Base-by-base conservation (phyloP, 352 stramenopile genomes). In the Stramenopiles sp. region DNA sequence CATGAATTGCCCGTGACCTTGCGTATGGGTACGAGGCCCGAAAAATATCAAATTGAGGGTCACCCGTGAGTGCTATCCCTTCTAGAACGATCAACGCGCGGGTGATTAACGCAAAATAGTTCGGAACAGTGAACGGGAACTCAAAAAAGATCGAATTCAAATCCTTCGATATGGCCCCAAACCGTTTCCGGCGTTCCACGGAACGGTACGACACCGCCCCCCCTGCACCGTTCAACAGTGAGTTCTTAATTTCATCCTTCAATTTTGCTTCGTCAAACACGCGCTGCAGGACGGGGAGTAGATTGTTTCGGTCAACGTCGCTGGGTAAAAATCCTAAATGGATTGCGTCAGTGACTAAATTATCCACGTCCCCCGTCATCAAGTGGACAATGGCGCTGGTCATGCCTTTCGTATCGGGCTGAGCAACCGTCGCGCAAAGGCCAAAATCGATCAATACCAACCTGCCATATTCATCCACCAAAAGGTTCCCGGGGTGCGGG, bases 81-180 rank as follows among this genome's bases (percentile, higher is more conserved):
- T 93, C 87, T 6, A 93, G 78, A 18, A 92, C 86, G 68, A 80
- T 84, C 79, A 93, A 90, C n/a, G 86, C 87, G 30, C 87, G 79
- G 76, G 90, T 92, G 2, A 93, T 83, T 25, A 93, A 78, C 0
- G 87, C 91, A 78, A 92, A 94, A 78, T 92, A 94, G 6, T 86
- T 85, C 69, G 88, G 88, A 4, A 94, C 76, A 2, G 79, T 78
- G 78, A 91, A 91, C 36, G 88, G 88, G 82, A 88, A 92, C 1
- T 82, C 89, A 78, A 92, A 94, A 80, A 92, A 89, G 68, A 94
- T 87, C 73, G 90, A 85, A 34, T 86, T 86, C 43, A 94, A 80
- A 77, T 94, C 87, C 4, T 82, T 80, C 0, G 86, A 82, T 1
- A 94, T 75, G 35, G 92, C 87, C 75, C 92, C 84, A 77, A 94